Percentiles rank a stretch among this genome's conserved stretches.
Evolutionary conservation across 225 moss, liverwort and hornwort species (phyloP).

Genomic region (Marchantia paleacea): DNA sequence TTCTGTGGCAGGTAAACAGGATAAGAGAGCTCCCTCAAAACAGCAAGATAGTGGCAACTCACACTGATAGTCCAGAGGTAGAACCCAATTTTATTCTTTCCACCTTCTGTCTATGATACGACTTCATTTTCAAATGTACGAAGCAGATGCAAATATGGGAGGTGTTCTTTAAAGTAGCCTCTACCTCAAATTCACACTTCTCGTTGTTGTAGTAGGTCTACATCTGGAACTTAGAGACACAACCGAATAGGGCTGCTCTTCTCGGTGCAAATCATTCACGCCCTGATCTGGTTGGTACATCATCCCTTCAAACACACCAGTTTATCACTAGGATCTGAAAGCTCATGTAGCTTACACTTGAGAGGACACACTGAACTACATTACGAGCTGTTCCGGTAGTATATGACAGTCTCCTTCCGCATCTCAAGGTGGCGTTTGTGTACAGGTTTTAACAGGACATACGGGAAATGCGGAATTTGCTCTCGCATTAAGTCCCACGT

Average conservation of each 20-base stretch:
- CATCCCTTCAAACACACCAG: background rate
- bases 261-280: conserved; percentile 61
- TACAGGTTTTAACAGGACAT: conserved; percentile 75
- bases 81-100: background rate
- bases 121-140: background rate
- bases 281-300: conserved; percentile 69
- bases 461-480: conserved; percentile 91
- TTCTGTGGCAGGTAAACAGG: conserved; percentile 63
- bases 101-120: background rate
- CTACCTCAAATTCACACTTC: background rate
- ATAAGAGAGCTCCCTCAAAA: conserved; percentile 95
- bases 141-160: background rate
- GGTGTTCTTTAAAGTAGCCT: background rate
- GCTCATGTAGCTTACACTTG: too few relatives aligned
- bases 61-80: conserved; percentile 95
- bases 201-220: conserved; percentile 52
- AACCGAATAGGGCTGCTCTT: conserved; percentile 68
- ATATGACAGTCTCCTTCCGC: too few relatives aligned
- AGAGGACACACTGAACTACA: background rate
- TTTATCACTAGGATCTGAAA: background rate
- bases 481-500: conserved; percentile 69
- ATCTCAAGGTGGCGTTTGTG: background rate
- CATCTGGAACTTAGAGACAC: conserved; percentile 84
- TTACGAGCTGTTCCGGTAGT: background rate
- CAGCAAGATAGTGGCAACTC: conserved; percentile 87